Evolutionary conservation across 75 land plant genomes (phyloP).

Genomic region (Picea sitchensis): DNA sequence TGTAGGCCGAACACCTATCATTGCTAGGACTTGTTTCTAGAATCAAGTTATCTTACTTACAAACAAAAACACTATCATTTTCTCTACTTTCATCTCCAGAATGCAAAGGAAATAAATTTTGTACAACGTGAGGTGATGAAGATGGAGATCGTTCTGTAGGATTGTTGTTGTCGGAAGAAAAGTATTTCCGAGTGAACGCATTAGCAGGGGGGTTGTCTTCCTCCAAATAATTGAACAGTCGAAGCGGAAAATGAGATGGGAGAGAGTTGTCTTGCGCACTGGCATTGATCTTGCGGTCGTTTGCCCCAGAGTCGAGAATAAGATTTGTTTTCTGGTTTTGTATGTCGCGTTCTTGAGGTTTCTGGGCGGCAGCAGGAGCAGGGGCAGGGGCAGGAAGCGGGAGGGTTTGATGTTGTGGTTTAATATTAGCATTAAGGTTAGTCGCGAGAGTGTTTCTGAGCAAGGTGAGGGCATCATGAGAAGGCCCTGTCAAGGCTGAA

Average conservation of each 20-base stretch:
- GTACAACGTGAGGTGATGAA: slow-evolving; percentile 52
- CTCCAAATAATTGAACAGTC: slow-evolving; percentile 46
- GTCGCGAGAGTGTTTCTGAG: slow-evolving; percentile 17
- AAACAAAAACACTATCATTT: slow-evolving; percentile 14
- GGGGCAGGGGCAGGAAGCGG: not conserved
- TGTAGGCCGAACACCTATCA: slow-evolving; percentile 22
- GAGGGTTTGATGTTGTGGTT: not conserved
- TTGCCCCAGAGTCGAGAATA: slow-evolving; percentile 5
- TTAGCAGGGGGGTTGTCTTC: slow-evolving; percentile 45
- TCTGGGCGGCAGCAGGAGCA: not conserved
- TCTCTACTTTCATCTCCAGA: slow-evolving; percentile 20
- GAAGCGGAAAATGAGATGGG: slow-evolving; percentile 29
- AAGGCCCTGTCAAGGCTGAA: slow-evolving; percentile 30
- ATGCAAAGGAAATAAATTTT: slow-evolving; percentile 53
- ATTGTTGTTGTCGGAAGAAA: slow-evolving; percentile 65
- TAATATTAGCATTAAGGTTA: not conserved
- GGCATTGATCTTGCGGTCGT: slow-evolving; percentile 14
- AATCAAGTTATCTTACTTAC: slow-evolving; percentile 12
- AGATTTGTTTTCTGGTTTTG: not conserved
- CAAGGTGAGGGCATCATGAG: slow-evolving; percentile 18
- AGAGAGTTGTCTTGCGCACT: slow-evolving; percentile 2
- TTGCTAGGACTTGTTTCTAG: slow-evolving; percentile 20
- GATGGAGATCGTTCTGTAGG: slow-evolving; percentile 59
- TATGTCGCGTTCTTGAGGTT: not conserved
- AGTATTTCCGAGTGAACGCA: slow-evolving; percentile 33